These are phyloP conservation scores for Theileria annulata DNA, from an alignment of 169 alveolate species.

Conservation along the genomic window DNA sequence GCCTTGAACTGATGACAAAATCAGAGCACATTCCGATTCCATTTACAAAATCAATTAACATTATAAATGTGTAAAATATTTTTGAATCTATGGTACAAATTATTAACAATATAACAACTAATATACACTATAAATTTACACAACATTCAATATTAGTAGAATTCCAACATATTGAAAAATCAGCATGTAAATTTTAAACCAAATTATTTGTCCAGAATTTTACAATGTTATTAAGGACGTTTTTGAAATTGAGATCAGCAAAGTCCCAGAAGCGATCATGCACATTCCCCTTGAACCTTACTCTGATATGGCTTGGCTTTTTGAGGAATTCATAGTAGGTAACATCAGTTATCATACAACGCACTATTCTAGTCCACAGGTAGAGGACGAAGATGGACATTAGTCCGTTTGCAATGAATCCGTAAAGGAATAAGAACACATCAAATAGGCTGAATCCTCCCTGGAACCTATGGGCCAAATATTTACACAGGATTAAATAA, in stretches of 20 bases:
- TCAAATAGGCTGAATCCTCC: constrained; percentile 46
- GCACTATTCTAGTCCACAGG: constrained; percentile 76
- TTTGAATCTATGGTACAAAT: neutral
- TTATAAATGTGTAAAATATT: neutral
- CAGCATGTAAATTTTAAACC: neutral
- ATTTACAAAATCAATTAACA: constrained; percentile 2
- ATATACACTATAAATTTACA: neutral
- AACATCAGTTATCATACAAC: constrained; percentile 84
- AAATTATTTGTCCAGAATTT: constrained; percentile 46
- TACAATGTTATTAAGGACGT: constrained; percentile 27
- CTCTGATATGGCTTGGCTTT: constrained; percentile 68
- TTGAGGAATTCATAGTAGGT: constrained; percentile 86
- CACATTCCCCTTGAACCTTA: constrained; percentile 45
- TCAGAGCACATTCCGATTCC: constrained; percentile 17
- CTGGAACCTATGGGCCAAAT: constrained; percentile 24
- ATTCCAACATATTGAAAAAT: neutral
- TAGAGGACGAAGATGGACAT: constrained; percentile 78
- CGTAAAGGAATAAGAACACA: constrained; percentile 22
- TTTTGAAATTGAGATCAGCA: constrained; percentile 13
- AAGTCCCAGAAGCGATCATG: constrained; percentile 65
- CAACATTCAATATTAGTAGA: neutral
- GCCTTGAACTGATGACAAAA: constrained; percentile 3
- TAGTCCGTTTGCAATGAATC: constrained; percentile 70
- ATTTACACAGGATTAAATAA: constrained; percentile 68
- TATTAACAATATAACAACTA: too few species aligned